phyloP scores from a whole-genome alignment of 1,284 basidiomycete species.

The Heliocybe sulcata region DNA sequence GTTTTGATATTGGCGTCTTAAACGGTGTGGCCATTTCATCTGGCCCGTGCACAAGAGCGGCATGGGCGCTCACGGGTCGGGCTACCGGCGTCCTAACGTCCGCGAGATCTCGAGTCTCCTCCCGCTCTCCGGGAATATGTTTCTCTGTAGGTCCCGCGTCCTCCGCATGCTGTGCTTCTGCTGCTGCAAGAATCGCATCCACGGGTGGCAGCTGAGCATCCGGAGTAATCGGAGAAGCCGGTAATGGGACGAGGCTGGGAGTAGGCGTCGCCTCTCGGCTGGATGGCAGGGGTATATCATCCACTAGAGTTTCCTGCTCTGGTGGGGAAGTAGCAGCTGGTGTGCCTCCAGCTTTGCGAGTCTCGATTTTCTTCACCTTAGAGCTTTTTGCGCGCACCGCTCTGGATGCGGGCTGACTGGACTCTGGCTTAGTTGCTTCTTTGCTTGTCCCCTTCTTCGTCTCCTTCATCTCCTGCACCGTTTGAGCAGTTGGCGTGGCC shows the following conservation, averaged over 20 bases:
- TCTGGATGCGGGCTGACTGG: not conserved
- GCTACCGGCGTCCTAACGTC: conserved; percentile 4
- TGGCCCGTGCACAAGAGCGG: not conserved
- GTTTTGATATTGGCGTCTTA: conserved; percentile 60
- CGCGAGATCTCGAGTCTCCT: conserved; percentile 6
- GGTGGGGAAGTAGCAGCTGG: not conserved
- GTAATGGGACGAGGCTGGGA: conserved; percentile 15
- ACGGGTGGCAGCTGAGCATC: conserved; percentile 1
- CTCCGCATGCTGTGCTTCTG: not conserved
- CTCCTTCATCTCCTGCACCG: not conserved
- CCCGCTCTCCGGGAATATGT: not conserved
- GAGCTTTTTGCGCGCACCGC: not conserved
- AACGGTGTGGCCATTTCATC: not conserved
- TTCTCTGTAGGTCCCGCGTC: not conserved
- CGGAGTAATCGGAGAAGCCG: conserved; percentile 19
- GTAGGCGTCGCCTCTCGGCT: conserved; percentile 16
- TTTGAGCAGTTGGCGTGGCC: not conserved
- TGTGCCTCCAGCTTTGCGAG: not conserved
- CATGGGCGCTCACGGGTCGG: not conserved
- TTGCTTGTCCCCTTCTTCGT: not conserved
- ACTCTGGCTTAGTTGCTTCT: not conserved
- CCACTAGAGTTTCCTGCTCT: not conserved
- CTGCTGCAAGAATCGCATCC: not conserved
- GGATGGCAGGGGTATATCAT: conserved; percentile 21
- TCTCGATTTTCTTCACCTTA: not conserved